Evolutionary conservation across 129 eudicot species (phyloP), one percentile per base, ranked within the genome.

Genomic region (Oenanthe sinensis): DNA sequence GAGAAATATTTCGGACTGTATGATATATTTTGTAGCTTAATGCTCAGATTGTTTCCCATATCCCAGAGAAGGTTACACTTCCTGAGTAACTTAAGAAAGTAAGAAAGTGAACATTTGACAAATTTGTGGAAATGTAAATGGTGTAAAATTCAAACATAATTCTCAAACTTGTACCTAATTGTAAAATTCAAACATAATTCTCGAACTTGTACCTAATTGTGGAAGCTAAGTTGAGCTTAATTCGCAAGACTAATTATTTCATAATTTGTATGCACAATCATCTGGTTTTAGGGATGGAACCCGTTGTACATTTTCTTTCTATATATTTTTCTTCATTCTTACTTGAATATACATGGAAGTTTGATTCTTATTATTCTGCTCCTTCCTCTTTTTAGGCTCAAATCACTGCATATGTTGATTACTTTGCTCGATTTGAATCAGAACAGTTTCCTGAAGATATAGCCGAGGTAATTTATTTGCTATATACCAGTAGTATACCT

Each of bases 371-470:
- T 19, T 24, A 22, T 40, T 68, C 28, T 75, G 46, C 37, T 52
- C 55, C 46, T 84, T 33, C 33, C 60, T 26, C 55, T 43, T 81
- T 2, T 77, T 19, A 92, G 97, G 96, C 85, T 65, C 96, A 92
- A 83, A 88, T 86, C 50, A 90, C 90, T 75, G 97, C 97, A 37
- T 92, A 92, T 82, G 97, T 92, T 70, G 97, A 92, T 62, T 92
- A 90, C 85, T 92, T 92, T 83, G 97, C 91, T 74, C 96, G 90
- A 76, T 92, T 92, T 82, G 90, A 90, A 75, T 92, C 97, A 60
- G 97, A 90, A 84, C 96, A 88, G 70, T 92, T 92, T 86, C 89
- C 97, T 44, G 97, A 91, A 77, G 97, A 91, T 83, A 85, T 91
- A 84, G 86, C 90, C 5, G 91, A 91, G 97, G 97, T 91, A 91